phyloP scores from a whole-genome alignment of 129 eudicot species.

The Lactuca saligna region DNA sequence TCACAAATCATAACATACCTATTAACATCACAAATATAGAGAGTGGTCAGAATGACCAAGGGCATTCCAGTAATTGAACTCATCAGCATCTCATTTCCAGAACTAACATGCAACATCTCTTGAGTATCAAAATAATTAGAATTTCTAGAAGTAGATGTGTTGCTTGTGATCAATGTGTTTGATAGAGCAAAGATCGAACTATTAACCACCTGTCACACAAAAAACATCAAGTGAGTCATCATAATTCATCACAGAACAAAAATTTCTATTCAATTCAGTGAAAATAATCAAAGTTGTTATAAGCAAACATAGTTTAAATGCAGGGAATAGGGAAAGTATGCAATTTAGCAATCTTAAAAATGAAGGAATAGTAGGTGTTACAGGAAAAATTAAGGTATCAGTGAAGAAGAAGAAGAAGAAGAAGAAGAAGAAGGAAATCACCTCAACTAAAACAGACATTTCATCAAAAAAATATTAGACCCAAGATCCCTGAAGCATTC shows the following conservation, averaged over 20 bases:
- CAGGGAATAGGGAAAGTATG: too few species aligned
- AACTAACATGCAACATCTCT: conserved; percentile 31
- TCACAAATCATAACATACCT: too few species aligned
- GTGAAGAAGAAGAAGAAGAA: conserved; percentile 2
- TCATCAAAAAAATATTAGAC: too few species aligned
- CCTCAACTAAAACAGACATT: conserved; percentile 56
- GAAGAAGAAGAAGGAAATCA: conserved; percentile 13
- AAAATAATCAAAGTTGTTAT: too few species aligned
- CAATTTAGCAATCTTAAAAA: too few species aligned
- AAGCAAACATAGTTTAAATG: too few species aligned
- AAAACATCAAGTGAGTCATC: conserved; percentile 18
- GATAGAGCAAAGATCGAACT: conserved; percentile 37
- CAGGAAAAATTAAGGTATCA: conserved; percentile 1
- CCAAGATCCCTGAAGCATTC: too few species aligned
- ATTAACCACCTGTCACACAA: conserved; percentile 49
- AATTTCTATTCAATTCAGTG: too few species aligned
- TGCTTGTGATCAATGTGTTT: conserved; percentile 21
- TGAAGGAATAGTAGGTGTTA: neutral
- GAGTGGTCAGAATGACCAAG: conserved; percentile 21
- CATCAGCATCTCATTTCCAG: conserved; percentile 29
- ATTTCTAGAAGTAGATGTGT: conserved; percentile 28
- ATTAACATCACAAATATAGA: neutral
- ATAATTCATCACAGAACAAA: conserved; percentile 1
- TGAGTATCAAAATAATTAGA: conserved; percentile 27
- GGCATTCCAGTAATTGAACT: conserved; percentile 29